Base-by-base conservation (phyloP, 2,329 filamentous ascomycete genomes). In the Ceratocystis smalleyi region DNA sequence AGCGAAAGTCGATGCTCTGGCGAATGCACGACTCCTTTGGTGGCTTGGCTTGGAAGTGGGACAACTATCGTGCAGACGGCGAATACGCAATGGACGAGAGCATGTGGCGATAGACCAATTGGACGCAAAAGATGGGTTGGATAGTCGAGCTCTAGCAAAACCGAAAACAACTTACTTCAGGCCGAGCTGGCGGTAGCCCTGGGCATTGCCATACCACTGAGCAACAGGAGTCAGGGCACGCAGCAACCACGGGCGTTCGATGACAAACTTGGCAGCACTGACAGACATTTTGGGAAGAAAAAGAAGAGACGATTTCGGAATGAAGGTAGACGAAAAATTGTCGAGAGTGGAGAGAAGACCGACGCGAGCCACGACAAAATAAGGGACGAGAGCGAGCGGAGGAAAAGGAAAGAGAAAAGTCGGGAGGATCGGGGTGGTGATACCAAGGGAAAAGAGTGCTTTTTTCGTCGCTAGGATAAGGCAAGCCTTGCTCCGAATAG, bases 131-230 rank as follows among this genome's bases (percentile, higher is more conserved):
- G 54, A n/a, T n/a, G 27, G 6, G 35, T n/a, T 17, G 51, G 19
- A 55, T n/a, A 45, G 57, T n/a, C n/a, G 57, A 22, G 60, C 30
- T 55, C 47, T 61, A 30, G 17, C 12, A 40, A 24, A n/a, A 55
- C 24, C 43, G 43, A 45, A 47, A 24, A 51, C 7, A 35, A 67
- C 66, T 67, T 64, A 96, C 91, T 82, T 88, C 77, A 96, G 81
- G 73, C 92, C 92, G 73, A 96, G 81, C 83, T 92, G 84, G 78
- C 91, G 87, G 83, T 96, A 96, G 74, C 92, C 92, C 71, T 91
- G 83, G 71, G 90, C 87, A 74, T 92, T 87, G 77, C 79, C 78
- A 80, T 97, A 97, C 90, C 90, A 96, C 73, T 85, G 83, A 76
- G 91, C 83, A 69, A 96, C 74, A 69, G 94, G 94, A 79, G 79